Base-by-base conservation (phyloP, 805 yeast species). In the Pichia kluyveri region DNA sequence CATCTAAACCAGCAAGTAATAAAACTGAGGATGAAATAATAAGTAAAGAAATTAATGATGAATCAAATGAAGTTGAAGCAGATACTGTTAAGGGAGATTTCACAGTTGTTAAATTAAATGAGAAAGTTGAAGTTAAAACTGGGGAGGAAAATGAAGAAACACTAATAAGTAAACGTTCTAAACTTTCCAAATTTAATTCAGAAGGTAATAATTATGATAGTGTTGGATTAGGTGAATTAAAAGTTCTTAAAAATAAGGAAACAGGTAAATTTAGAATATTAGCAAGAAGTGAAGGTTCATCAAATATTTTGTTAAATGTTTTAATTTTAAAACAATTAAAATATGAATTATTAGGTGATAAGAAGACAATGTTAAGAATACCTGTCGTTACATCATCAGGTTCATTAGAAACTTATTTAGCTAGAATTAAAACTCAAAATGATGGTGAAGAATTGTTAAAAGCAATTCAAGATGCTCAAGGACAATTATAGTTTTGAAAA, bases 251-350 rank as follows among this genome's bases (percentile, higher is more conserved):
- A 49, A 73, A 83, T 57, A 74, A 74, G 45, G 72, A 69, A 2
- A 80, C 83, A 10, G 68, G 70, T 23, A 86, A 86, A 60, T 61
- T 81, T 3, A 79, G 98, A 62, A 67, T 86, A 14, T 68, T 91
- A 37, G 75, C 91, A 19, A 79, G 98, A 58, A 86, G 96, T 0
- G 98, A 90, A 48, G 96, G 96, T 30, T 81, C 88, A 38, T 83
- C 84, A 38, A 77, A 95, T 56, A 81, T 89, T 15, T 64, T 91
- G 42, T 66, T 91, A 51, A 91, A 91, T 61, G 70, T 80, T 14
- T 66, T 71, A n/a, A 64, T 89, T 11, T 69, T 76, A 10, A 74
- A 74, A 46, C 77, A 76, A 44, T 68, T 87, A 50, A 69, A 69
- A 1, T 90, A 88, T 61, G 69, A 75, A 11, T 70, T 76, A 4